A percentile compares a stretch with the other conserved stretches of the same genome.
These are phyloP conservation scores for Sporodiniella umbellata DNA, from an alignment of 371 early-diverging fungal genomes.

Conservation along the genomic window DNA sequence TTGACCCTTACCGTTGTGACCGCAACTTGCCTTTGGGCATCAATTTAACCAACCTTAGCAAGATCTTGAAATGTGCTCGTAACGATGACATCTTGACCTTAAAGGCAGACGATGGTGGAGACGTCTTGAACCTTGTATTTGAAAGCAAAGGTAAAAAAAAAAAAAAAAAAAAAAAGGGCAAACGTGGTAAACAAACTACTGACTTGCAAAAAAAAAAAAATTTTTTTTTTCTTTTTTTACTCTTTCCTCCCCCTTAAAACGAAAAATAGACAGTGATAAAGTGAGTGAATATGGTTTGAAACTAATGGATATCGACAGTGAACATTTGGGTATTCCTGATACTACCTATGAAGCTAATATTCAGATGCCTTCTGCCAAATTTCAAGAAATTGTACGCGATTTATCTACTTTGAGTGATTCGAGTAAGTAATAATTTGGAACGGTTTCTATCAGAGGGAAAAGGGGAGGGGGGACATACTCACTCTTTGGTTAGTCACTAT, in stretches of 20 bases:
- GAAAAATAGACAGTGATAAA: conserved; percentile 69
- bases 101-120: conserved; percentile 86
- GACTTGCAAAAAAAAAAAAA: no score
- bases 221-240: no score
- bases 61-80: conserved; percentile 93
- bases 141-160: conserved; percentile 64
- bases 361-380: conserved; percentile 86
- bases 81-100: conserved; percentile 92
- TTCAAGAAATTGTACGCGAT: conserved; percentile 91
- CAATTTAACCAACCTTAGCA: conserved; percentile 81
- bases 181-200: no score
- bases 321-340: conserved; percentile 96
- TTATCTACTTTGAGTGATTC: conserved; percentile 85
- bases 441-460: no score
- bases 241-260: neutral
- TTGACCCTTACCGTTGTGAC: conserved; percentile 96
- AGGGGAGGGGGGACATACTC: neutral
- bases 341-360: conserved; percentile 90
- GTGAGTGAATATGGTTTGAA: conserved; percentile 93
- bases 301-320: conserved; percentile 96
- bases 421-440: conserved; percentile 54
- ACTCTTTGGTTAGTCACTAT: conserved; percentile 70
- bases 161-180: neutral
- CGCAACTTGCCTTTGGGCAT: conserved; percentile 91
- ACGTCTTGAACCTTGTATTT: conserved; percentile 81